Base-by-base conservation (phyloP, 768 basidiomycete species). In the Gymnopilus dilepis region DNA sequence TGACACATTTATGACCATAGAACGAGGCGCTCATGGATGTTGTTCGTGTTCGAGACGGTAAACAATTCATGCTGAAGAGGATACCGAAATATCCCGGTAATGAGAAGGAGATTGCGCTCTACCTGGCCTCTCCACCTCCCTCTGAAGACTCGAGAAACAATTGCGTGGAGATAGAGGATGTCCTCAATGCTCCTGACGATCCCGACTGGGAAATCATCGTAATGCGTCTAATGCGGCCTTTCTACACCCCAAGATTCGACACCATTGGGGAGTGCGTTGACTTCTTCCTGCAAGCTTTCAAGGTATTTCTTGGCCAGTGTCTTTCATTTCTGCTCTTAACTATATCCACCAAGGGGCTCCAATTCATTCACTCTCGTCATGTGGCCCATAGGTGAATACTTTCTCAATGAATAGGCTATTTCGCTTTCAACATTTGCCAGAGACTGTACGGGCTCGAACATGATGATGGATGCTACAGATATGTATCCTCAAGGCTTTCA, bases 401-500 rank as follows among this genome's bases (percentile, higher is more conserved):
- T 1, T n/a, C 19, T 24, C 17, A 7, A 24, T 24, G 47, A 17
- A n/a, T 17, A 15, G 8, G 7, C 2, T 4, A 28, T 37, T 9
- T 26, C 6, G 13, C 13, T 4, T 21, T 15, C 34, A 15, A 6
- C 19, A 7, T 5, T 42, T 30, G 26, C 4, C 31, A 61, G 55
- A 15, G 60, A 57, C 6, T 2, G 56, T 13, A 7, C 22, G n/a
- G 21, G 24, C 17, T 12, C 26, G 24, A 67, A 67, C 33, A 47
- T 63, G 17, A 45, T 67, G 55, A 58, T 65, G 56, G 61, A 65
- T 13, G 11, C 41, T 15, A 45, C 7, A 0, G 19, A 26, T 8
- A 41, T 65, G 26, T 54, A 17, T 30, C 48, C 48, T 1, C 30
- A 60, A 22, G 50, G 34, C 2, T 65, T 37, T 21, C 63, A 67